Conservation (phyloP, 352 stramenopile genomes). For the Pythium dissotocum region DNA sequence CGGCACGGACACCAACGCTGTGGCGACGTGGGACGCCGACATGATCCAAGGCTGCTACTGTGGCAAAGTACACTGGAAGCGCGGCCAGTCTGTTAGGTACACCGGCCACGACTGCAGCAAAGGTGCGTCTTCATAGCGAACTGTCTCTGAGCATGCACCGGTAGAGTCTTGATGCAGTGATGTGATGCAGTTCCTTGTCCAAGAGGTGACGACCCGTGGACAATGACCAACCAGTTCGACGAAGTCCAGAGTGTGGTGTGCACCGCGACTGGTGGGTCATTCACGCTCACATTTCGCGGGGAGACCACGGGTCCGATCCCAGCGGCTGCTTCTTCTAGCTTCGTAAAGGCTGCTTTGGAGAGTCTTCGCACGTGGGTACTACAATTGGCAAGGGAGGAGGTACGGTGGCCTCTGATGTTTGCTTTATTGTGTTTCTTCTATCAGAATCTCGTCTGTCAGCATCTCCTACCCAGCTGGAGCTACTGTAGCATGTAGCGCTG, state of each 20-base stretch:
- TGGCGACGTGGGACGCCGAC: conserved; percentile 87
- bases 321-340: conserved; percentile 25
- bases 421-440: neutral
- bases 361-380: conserved; percentile 49
- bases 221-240: conserved; percentile 63
- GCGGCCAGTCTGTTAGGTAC: conserved; percentile 52
- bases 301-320: conserved; percentile 51
- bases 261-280: conserved; percentile 62
- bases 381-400: neutral
- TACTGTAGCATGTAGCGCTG: conserved; percentile 38
- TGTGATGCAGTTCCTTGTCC: conserved; percentile 59
- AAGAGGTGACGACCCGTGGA: conserved; percentile 88
- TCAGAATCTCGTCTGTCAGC: conserved; percentile 53
- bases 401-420: neutral
- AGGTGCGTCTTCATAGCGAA: conserved; percentile 31
- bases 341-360: conserved; percentile 50
- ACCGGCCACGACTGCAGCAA: conserved; percentile 79
- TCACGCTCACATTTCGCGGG: conserved; percentile 78
- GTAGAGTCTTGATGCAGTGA: conserved; percentile 29
- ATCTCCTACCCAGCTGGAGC: conserved; percentile 41
- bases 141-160: conserved; percentile 3
- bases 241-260: conserved; percentile 83
- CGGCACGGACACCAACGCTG: conserved; percentile 68
- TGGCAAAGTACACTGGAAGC: conserved; percentile 69
- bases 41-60: conserved; percentile 87